Percentiles rank a stretch among this genome's conserved stretches.
Evolutionary conservation across 2,329 filamentous ascomycete genomes (phyloP).

Genomic region (Hymenoscyphus fraxineus): DNA sequence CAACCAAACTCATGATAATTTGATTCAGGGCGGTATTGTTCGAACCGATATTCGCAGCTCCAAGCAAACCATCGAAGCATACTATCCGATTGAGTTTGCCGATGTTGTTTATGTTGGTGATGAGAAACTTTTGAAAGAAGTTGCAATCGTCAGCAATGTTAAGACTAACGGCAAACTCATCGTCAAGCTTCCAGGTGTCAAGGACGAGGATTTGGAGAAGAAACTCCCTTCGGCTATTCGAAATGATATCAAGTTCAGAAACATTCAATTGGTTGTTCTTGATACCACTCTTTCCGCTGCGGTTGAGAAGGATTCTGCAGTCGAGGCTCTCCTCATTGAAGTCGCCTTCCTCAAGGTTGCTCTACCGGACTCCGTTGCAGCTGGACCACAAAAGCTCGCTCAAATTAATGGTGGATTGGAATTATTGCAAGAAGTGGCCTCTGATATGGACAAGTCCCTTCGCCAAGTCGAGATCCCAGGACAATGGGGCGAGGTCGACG

Average conservation of each 20-base stretch:
- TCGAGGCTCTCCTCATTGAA: conserved; percentile 68
- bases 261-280: conserved; percentile 68
- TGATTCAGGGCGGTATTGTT: conserved; percentile 70
- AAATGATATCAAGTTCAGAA: conserved; percentile 67
- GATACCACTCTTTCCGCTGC: conserved; percentile 67
- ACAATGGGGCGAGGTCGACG: conserved; percentile 70
- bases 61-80: conserved; percentile 76
- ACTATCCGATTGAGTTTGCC: conserved; percentile 75
- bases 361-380: conserved; percentile 59
- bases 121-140: conserved; percentile 72
- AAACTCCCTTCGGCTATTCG: conserved; percentile 68
- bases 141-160: conserved; percentile 69
- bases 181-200: conserved; percentile 72
- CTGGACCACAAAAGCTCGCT: conserved; percentile 64
- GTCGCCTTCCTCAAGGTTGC: conserved; percentile 79
- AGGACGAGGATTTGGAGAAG: conserved; percentile 88
- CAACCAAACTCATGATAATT: conserved; percentile 62
- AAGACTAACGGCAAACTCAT: conserved; percentile 70
- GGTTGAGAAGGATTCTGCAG: conserved; percentile 58
- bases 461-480: conserved; percentile 72
- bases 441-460: conserved; percentile 66
- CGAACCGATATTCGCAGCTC: conserved; percentile 84
- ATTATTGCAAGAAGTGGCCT: conserved; percentile 53
- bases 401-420: conserved; percentile 51
- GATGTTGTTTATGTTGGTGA: conserved; percentile 77